Conservation (phyloP, 345 rosid species). For the Pugionium dolabratum region DNA sequence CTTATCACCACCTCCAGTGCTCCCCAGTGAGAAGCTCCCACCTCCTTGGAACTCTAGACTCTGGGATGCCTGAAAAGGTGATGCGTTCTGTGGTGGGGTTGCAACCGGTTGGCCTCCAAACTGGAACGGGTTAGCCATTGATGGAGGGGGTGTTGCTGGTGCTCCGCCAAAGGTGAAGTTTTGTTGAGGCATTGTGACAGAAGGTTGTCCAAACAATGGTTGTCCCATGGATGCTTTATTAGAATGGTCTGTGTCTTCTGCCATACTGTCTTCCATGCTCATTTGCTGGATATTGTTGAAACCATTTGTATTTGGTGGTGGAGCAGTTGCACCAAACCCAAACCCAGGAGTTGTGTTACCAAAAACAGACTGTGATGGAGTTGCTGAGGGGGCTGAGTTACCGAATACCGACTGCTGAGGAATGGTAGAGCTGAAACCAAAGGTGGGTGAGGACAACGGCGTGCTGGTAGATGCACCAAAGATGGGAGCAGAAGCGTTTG, state of each 20-base stretch:
- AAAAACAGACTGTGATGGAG: slow-evolving; percentile 55
- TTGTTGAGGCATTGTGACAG: slow-evolving; percentile 44
- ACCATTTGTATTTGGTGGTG: slow-evolving; percentile 32
- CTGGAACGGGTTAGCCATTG: slow-evolving; percentile 57
- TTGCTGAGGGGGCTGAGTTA: slow-evolving; percentile 42
- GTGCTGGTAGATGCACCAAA: slow-evolving; percentile 56
- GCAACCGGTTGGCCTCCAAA: slow-evolving; percentile 63
- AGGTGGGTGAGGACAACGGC: slow-evolving; percentile 48
- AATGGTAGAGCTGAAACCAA: slow-evolving; percentile 52
- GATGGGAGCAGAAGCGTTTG: slow-evolving; percentile 40
- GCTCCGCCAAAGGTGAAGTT: slow-evolving; percentile 45
- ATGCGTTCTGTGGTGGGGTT: slow-evolving; percentile 46
- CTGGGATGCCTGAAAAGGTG: slow-evolving; percentile 66
- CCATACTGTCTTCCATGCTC: slow-evolving; percentile 96
- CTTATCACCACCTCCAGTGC: slow-evolving; percentile 73
- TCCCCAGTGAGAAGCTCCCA: slow-evolving; percentile 84
- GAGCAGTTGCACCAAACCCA: slow-evolving; percentile 47
- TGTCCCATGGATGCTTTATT: slow-evolving; percentile 43
- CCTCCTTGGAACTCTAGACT: slow-evolving; percentile 66
- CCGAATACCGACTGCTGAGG: slow-evolving; percentile 56
- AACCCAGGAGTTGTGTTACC: slow-evolving; percentile 50
- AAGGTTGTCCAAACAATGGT: slow-evolving; percentile 54
- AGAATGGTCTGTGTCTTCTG: slow-evolving; percentile 83
- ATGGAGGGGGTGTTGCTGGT: slow-evolving; percentile 39
- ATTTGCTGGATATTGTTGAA: slow-evolving; percentile 66